Conservation (phyloP, 1,284 basidiomycete species). For the Ustilago shanxiensis region DNA sequence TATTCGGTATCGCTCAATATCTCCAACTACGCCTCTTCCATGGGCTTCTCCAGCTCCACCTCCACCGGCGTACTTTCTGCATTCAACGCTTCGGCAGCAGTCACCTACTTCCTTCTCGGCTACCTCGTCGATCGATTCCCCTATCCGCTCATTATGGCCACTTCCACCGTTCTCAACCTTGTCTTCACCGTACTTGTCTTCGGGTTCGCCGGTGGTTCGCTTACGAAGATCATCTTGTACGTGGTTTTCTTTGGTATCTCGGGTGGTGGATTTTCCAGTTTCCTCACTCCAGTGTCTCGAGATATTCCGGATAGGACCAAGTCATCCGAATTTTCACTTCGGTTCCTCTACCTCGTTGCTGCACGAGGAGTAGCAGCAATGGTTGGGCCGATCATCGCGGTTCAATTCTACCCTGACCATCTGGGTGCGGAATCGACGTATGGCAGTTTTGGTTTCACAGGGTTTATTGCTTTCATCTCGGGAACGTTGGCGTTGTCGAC, state of each 20-base stretch:
- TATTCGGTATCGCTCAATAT: slow-evolving; percentile 61
- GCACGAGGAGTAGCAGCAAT: slow-evolving; percentile 52
- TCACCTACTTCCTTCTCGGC: slow-evolving; percentile 55
- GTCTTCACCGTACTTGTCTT: slow-evolving; percentile 52
- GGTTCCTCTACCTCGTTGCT: slow-evolving; percentile 43
- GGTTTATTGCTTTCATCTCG: slow-evolving; percentile 43
- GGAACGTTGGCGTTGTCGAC: slow-evolving; percentile 32
- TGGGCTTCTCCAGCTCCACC: slow-evolving; percentile 46
- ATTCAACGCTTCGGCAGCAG: slow-evolving; percentile 57
- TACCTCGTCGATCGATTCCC: slow-evolving; percentile 51
- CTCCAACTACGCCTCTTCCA: slow-evolving; percentile 47
- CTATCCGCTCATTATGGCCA: slow-evolving; percentile 54
- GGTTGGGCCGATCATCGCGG: slow-evolving; percentile 57
- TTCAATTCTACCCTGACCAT: slow-evolving; percentile 47
- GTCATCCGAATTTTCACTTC: slow-evolving; percentile 24
- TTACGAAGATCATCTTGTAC: slow-evolving; percentile 56
- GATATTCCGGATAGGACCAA: slow-evolving; percentile 27
- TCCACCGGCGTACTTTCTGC: slow-evolving; percentile 57
- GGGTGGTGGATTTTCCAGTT: slow-evolving; percentile 38
- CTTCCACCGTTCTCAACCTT: slow-evolving; percentile 39
- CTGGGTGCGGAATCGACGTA: slow-evolving; percentile 15
- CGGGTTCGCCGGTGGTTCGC: slow-evolving; percentile 53
- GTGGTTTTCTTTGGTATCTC: slow-evolving; percentile 56
- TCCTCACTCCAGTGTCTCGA: slow-evolving; percentile 46
- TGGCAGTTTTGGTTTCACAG: slow-evolving; percentile 36